Base-by-base conservation (phyloP, 192 early-diverging fungal genomes). In the Coemansia sp. region DNA sequence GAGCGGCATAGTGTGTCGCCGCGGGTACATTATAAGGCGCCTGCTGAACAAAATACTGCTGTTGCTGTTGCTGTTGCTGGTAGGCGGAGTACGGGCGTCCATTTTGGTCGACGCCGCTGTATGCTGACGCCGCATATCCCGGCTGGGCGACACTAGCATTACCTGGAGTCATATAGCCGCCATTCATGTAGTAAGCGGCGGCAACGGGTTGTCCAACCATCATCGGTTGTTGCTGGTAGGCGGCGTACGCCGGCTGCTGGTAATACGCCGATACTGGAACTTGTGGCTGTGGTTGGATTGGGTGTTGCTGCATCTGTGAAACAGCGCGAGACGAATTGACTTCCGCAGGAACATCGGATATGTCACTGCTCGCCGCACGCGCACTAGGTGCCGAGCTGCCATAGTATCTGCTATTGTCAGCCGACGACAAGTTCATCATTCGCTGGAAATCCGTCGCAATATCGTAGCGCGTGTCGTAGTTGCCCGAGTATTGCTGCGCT, bases 361-460 rank as follows among this genome's bases (percentile, higher is more conserved):
- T 21, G 11, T 10, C 36, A 11, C 62, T 63, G 31, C 50, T 64
- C 8, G 68, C 50, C 35, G 68, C 31, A 21, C 33, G 62, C 40
- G 27, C 16, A 33, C 53, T 60, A 2, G 60, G 40, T 13, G 17
- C 39, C 1, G 51, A 37, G 62, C 53, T 44, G 27, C 46, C 61
- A 57, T 64, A 70, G 35, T 53, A 27, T 31, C 27, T 59, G 16
- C 31, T 31, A 10, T 53, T 50, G 33, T 63, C 59, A 8, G 36
- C 24, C 2, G 56, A 50, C 5, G 76, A 73, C 33, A 73, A 19
- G 54, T 73, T 73, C 54, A 72, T 56, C 76, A 63, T 59, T 33
- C 67, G 76, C 70, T 78, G 76, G 29, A 78, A 73, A 35, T 78
- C 70, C 1, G 67, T 54, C 0, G 70, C 76, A 60, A 69, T 48